Conservation (phyloP, 768 basidiomycete genomes). For the Ramaria sp. region DNA sequence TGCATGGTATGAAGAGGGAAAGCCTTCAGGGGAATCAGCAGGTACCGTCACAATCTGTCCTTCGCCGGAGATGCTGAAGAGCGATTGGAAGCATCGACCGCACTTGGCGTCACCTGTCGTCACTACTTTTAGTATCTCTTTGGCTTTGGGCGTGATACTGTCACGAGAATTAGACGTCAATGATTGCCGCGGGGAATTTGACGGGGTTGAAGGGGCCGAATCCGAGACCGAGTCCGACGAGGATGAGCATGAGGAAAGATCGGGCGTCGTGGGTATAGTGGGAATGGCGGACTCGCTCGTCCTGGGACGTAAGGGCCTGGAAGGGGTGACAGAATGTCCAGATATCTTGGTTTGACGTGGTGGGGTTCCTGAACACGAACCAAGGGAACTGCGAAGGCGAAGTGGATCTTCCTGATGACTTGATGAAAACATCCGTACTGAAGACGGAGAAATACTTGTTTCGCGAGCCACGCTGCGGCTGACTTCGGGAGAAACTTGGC, state of each 20-base stretch:
- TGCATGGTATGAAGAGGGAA: slow-evolving; percentile 57
- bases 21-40: slow-evolving; percentile 29
- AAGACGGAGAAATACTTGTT: not conserved
- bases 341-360: not conserved
- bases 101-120: slow-evolving; percentile 33
- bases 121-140: slow-evolving; percentile 19
- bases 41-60: slow-evolving; percentile 69
- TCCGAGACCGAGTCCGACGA: slow-evolving; percentile 21
- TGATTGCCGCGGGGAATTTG: slow-evolving; percentile 46
- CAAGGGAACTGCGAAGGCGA: not conserved
- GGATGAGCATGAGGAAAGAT: slow-evolving; percentile 17
- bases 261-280: not conserved
- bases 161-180: slow-evolving; percentile 25
- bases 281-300: not conserved
- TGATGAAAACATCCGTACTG: not conserved
- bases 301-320: not conserved
- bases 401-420: not conserved
- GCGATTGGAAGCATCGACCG: slow-evolving; percentile 43
- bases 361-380: not conserved
- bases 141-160: slow-evolving; percentile 19
- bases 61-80: slow-evolving; percentile 47
- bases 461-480: not conserved
- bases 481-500: not conserved
- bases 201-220: slow-evolving; percentile 43
- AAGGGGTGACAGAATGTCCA: not conserved